Evolutionary conservation across 805 yeast genomes (phyloP).

Genomic region (Metschnikowia amazonensis): DNA sequence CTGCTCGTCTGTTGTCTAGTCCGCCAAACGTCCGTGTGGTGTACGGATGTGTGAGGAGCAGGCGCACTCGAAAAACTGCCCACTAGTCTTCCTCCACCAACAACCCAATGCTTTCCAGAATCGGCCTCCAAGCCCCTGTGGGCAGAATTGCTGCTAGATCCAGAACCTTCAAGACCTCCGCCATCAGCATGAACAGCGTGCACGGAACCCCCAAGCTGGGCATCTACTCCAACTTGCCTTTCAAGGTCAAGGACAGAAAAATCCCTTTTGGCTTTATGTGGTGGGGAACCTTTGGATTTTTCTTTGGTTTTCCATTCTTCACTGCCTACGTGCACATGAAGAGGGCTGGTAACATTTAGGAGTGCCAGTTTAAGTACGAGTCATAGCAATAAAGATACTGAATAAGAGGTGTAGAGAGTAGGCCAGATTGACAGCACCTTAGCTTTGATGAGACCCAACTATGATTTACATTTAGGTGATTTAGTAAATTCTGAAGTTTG

Average conservation of each 20-base stretch:
- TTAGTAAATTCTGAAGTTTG: too few species aligned
- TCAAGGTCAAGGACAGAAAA: slow-evolving; percentile 89
- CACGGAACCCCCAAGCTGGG: slow-evolving; percentile 51
- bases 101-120: slow-evolving; percentile 24
- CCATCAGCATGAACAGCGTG: slow-evolving; percentile 32
- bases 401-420: slow-evolving; percentile 14
- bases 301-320: slow-evolving; percentile 60
- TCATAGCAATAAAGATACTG: slow-evolving; percentile 3
- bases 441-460: too few species aligned
- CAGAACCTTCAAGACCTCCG: slow-evolving; percentile 47
- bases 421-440: too few species aligned
- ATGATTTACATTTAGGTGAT: too few species aligned
- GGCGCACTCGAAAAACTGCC: slow-evolving; percentile 3
- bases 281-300: slow-evolving; percentile 59
- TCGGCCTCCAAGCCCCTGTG: slow-evolving; percentile 19
- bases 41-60: background rate
- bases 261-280: slow-evolving; percentile 82
- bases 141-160: slow-evolving; percentile 11
- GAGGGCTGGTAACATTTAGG: slow-evolving; percentile 65
- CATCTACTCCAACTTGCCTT: slow-evolving; percentile 88
- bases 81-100: background rate
- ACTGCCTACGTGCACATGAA: slow-evolving; percentile 77
- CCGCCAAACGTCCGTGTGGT: too few species aligned
- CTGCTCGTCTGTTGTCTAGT: too few species aligned
- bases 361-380: background rate